Evolutionary conservation across 2,329 filamentous ascomycete genomes (phyloP), one percentile per base, ranked within the genome.

Genomic region (Chrysosphaeria jannelii): DNA sequence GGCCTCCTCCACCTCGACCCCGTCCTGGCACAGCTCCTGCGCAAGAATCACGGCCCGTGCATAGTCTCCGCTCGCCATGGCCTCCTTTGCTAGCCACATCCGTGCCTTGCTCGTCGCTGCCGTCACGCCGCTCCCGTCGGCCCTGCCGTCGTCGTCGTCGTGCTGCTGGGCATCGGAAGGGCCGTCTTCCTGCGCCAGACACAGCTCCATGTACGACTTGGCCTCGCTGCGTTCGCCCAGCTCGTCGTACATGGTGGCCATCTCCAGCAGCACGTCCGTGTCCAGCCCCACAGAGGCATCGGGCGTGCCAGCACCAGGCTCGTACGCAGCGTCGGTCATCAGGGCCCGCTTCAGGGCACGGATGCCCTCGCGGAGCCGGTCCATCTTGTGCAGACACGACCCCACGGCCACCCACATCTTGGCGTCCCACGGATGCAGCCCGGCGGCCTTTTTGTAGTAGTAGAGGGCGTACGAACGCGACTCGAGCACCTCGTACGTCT

Each of bases 401-500:
- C 75, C 85, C 5, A 97, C 78, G 0, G 85, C 85, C 50, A 85
- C 71, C 85, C 85, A 97, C 74, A 97, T 89, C 44, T 93, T 93
- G 1, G 79, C 75, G 35, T 97, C 85, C 54, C 81, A 91, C 0
- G 81, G 78, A n/a, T 79, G 64, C 2, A 97, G 51, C 0, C 78
- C 75, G 1, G 81, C 81, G 0, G 85, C 85, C 27, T 85, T 76
- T 39, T 93, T 88, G 48, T 90, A 91, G 45, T 97, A 97, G 58
- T 85, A 93, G 1, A 97, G 48, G 1, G 81, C 79, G 41, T 97
- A 97, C 20, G 79, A 78, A 39, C 90, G 75, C 76, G 91, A 91
- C 44, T 97, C 85, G 6, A 97, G 58, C 34, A 97, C 72, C 42
- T 97, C 85, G 38, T 97, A 97, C 2, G 85, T 88, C 41, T 93